These are phyloP conservation scores for Mycena alexandri DNA, from an alignment of 768 basidiomycete species.

Conservation along the genomic window DNA sequence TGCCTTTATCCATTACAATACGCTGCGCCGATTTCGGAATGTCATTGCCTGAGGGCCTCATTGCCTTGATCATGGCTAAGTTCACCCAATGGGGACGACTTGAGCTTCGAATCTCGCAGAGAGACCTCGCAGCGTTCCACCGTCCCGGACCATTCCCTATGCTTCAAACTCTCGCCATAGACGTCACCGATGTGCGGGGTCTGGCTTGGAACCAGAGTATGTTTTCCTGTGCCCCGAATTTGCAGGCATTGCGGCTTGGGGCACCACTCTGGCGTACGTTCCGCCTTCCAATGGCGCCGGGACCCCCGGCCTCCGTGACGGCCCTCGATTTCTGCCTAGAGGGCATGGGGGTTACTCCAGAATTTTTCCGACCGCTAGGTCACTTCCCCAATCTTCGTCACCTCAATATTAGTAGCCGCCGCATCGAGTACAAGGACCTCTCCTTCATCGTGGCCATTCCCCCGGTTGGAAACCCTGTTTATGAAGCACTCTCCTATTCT, in stretches of 20 bases:
- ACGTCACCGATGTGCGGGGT: neutral
- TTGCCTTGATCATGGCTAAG: neutral
- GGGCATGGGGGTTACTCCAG: no score
- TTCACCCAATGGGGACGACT: neutral
- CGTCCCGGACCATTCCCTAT: neutral
- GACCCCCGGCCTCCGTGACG: neutral
- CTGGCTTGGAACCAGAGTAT: neutral
- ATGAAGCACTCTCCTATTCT: no score
- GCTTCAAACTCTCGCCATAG: slow-evolving; percentile 1
- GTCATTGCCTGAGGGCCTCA: no score
- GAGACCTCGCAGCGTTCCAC: neutral
- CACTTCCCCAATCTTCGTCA: no score
- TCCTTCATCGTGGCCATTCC: neutral
- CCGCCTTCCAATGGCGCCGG: neutral
- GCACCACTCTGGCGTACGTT: neutral
- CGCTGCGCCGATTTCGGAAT: neutral
- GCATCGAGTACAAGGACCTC: no score
- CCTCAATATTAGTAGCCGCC: no score
- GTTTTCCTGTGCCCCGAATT: neutral
- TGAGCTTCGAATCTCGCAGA: neutral
- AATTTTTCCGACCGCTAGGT: no score
- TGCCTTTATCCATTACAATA: neutral
- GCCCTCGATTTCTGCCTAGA: no score
- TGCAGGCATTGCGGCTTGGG: neutral
- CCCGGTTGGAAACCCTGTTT: neutral